A percentile compares a stretch with the other conserved stretches of the same genome.
Conservation (phyloP, 331 rosid species). For the Ulmus americana region DNA sequence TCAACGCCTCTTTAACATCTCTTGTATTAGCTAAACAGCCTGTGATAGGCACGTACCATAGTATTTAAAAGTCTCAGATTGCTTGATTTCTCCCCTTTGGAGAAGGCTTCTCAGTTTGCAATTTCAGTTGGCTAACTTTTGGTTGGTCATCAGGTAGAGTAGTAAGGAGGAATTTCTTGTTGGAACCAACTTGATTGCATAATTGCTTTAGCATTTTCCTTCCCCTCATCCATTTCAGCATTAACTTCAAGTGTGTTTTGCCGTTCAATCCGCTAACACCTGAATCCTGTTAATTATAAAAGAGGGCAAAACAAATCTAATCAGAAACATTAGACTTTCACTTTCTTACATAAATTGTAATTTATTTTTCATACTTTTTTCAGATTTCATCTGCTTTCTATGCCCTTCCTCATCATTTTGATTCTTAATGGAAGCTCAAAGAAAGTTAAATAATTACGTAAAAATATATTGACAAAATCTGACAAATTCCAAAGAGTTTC, state of each 20-base stretch:
- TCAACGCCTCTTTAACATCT: too few species aligned
- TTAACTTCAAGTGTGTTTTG: slow-evolving; percentile 47
- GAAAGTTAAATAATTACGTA: too few species aligned
- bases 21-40: too few species aligned
- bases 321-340: not conserved
- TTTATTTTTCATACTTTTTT: too few species aligned
- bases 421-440: too few species aligned
- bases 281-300: slow-evolving; percentile 23
- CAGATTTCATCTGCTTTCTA: too few species aligned
- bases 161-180: slow-evolving; percentile 35
- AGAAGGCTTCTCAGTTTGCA: not conserved
- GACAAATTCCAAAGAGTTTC: too few species aligned
- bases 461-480: too few species aligned
- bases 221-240: slow-evolving; percentile 57
- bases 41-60: too few species aligned
- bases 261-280: slow-evolving; percentile 39
- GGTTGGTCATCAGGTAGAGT: slow-evolving; percentile 25
- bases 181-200: slow-evolving; percentile 42
- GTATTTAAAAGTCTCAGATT: too few species aligned
- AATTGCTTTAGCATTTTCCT: slow-evolving; percentile 42
- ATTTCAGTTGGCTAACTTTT: not conserved
- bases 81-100: not conserved
- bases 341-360: too few species aligned
- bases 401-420: too few species aligned
- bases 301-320: not conserved